Evolutionary conservation across 192 early-diverging fungal species (phyloP), one percentile per base, ranked within the genome.

Genomic region (Coemansia furcata): DNA sequence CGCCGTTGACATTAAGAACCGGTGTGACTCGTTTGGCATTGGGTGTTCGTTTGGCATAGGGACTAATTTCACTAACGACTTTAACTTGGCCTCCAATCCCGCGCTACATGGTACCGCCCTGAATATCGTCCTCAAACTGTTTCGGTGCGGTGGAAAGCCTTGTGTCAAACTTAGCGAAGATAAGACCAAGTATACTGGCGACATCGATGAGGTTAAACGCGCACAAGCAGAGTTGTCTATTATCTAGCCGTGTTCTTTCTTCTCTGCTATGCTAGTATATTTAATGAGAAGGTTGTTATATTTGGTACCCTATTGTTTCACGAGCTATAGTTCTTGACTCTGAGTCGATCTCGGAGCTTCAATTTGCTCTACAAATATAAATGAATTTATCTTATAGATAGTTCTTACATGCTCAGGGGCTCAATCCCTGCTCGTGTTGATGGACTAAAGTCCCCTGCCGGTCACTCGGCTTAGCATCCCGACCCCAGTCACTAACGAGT

Each of bases 101-200:
- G 44, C 60, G 0, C 4, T 33, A 17, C 54, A 69, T 60, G 82
- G 84, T 68, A 77, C 75, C 26, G 82, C 91, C 0, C 73, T 89
- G 68, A 90, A 91, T 60, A 91, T 93, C 62, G 91, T 92, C 4
- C 90, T 93, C 73, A 93, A 93, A 60, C 66, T 93, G 58, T 77
- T 83, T 54, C 66, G 67, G 39, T 89, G 89, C 52, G 66, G 84
- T 32, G 86, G 71, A 8, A 87, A 66, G 39, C 73, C 72, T 9
- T 89, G 90, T 38, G 77, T 91, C 62, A 93, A 93, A 63, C 74
- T 93, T 14, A 90, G 89, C 52, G 91, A 93, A 39, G 89, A 87
- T 19, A 60, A 67, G 14, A 68, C 80, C 49, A 92, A 92, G 68
- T 76, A 87, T 42, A 85, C 85, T 7, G 90, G 89, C 3, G 79